Percentiles rank a stretch among this genome's conserved stretches.
Evolutionary conservation across 2,329 filamentous ascomycete species (phyloP).

Genomic region (Pyrenophora seminiperda): DNA sequence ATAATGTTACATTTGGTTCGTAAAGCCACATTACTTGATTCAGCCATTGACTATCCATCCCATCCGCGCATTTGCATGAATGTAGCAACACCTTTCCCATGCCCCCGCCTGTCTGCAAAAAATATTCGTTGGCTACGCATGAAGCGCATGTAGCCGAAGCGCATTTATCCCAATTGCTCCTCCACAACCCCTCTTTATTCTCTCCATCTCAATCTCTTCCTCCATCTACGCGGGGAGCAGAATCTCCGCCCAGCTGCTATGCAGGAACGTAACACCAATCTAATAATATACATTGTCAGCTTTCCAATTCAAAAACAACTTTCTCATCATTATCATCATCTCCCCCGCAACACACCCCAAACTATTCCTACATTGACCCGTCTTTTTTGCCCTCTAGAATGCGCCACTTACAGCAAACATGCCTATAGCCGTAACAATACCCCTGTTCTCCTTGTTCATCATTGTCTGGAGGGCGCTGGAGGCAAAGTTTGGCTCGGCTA

Average conservation of each 20-base stretch:
- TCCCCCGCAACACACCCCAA: background rate
- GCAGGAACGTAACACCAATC: conserved; percentile 58
- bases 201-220: background rate
- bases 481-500: conserved; percentile 49
- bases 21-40: too few relatives aligned
- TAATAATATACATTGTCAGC: conserved; percentile 36
- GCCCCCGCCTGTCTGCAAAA: too few relatives aligned
- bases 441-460: conserved; percentile 56
- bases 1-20: too few relatives aligned
- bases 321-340: background rate
- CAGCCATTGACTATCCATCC: too few relatives aligned
- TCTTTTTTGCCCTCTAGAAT: background rate
- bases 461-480: conserved; percentile 49
- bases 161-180: too few relatives aligned
- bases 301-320: conserved; percentile 1
- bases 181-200: too few relatives aligned
- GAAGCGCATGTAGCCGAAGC: too few relatives aligned
- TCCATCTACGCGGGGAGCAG: conserved; percentile 54
- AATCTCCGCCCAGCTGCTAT: conserved; percentile 60
- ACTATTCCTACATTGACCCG: background rate
- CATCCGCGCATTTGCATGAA: too few relatives aligned
- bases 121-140: too few relatives aligned
- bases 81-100: too few relatives aligned
- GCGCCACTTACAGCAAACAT: conserved; percentile 58
- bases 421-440: conserved; percentile 54